phyloP scores from a whole-genome alignment of 2,329 filamentous ascomycete species.

The Phyllachora maydis region DNA sequence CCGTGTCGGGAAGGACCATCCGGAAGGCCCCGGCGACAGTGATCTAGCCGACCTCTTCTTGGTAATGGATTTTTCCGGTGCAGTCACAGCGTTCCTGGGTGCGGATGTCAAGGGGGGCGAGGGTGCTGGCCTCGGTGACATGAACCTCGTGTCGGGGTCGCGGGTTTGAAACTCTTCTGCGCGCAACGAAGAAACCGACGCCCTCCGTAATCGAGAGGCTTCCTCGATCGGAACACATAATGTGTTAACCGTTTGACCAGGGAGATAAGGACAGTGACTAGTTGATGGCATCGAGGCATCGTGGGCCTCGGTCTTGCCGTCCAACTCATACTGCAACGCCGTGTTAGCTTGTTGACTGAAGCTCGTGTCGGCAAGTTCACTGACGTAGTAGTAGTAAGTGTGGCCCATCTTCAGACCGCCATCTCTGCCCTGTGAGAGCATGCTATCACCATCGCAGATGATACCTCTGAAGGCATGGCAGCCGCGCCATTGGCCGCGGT shows the following conservation, averaged over 20 bases:
- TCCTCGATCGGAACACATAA: slow-evolving; percentile 60
- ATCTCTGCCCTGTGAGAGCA: slow-evolving; percentile 34
- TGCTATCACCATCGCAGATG: slow-evolving; percentile 52
- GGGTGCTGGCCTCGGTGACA: slow-evolving; percentile 40
- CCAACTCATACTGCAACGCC: slow-evolving; percentile 53
- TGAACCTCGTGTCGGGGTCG: slow-evolving; percentile 58
- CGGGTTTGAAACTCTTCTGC: slow-evolving; percentile 48
- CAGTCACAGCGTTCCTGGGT: too few relatives aligned
- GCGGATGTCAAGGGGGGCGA: slow-evolving; percentile 20
- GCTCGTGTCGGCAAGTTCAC: too few relatives aligned
- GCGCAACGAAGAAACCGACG: slow-evolving; percentile 39
- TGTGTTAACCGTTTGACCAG: slow-evolving; percentile 73
- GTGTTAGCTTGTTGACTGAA: too few relatives aligned
- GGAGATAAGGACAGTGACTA: slow-evolving; percentile 63
- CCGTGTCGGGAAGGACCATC: slow-evolving; percentile 21
- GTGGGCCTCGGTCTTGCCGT: slow-evolving; percentile 57
- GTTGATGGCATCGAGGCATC: slow-evolving; percentile 56
- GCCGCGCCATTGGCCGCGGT: slow-evolving; percentile 63
- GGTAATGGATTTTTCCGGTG: too few relatives aligned
- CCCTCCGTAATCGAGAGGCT: slow-evolving; percentile 36
- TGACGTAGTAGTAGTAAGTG: slow-evolving; percentile 89
- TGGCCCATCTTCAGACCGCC: slow-evolving; percentile 82
- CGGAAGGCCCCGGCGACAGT: slow-evolving; percentile 24
- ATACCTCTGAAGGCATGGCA: slow-evolving; percentile 77
- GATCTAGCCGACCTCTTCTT: slow-evolving; percentile 20